phyloP scores from a whole-genome alignment of 2,329 filamentous ascomycete genomes.

The Paradendryphiella salina region DNA sequence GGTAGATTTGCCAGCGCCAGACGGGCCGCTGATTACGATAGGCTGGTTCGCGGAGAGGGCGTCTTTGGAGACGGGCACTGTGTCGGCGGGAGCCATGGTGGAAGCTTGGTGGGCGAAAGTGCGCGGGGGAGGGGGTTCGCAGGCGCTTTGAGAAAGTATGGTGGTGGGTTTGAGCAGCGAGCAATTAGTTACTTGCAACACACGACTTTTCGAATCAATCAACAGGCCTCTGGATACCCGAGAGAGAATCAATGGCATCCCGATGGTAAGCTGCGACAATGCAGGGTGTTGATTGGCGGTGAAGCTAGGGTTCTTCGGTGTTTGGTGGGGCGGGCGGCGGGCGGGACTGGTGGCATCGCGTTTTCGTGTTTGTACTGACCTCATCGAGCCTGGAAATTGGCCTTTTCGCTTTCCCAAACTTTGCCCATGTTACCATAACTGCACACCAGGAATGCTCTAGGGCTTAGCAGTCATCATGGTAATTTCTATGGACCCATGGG shows the following conservation, averaged over 20 bases:
- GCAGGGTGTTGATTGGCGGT: conserved; percentile 40
- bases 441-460: background rate
- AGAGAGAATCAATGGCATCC: conserved; percentile 35
- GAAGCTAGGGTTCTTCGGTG: conserved; percentile 20
- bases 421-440: conserved; percentile 3
- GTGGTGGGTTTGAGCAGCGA: conserved; percentile 5
- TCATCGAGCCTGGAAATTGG: conserved; percentile 23
- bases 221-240: conserved; percentile 15
- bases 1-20: conserved; percentile 80
- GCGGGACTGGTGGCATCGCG: conserved; percentile 33
- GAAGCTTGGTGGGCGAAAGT: conserved; percentile 15
- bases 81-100: conserved; percentile 32
- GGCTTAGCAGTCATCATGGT: conserved; percentile 12
- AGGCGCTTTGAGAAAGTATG: conserved; percentile 2
- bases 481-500: background rate
- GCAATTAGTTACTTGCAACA: conserved; percentile 3
- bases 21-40: conserved; percentile 78
- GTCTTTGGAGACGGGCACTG: conserved; percentile 22
- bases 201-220: conserved; percentile 8
- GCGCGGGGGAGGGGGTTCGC: conserved; percentile 2
- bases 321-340: conserved; percentile 31
- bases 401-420: background rate
- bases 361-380: conserved; percentile 38
- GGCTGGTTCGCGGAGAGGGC: conserved; percentile 49
- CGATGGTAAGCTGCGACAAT: conserved; percentile 13